Percentiles rank a stretch among this genome's conserved stretches.
Evolutionary conservation across 495 filamentous ascomycete species (phyloP).

Genomic region (Trichoderma parareesei): DNA sequence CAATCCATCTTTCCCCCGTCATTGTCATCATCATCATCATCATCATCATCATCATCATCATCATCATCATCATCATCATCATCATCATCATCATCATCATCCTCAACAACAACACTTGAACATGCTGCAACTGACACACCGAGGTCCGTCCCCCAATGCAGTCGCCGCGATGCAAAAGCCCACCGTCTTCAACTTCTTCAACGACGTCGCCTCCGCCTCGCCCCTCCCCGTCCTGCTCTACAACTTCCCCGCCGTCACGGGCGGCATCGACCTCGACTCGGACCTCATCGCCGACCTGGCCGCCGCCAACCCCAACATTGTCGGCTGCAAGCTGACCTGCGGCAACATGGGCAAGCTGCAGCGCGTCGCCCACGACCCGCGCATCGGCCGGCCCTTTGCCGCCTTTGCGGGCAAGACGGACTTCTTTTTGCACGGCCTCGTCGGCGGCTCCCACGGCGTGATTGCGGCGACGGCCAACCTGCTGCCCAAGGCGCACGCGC

Average conservation of each 20-base stretch:
- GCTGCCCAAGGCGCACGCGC: slow-evolving; percentile 35
- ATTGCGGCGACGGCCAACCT: slow-evolving; percentile 28
- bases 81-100: too few relatives aligned
- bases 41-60: too few relatives aligned
- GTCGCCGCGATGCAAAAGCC: slow-evolving; percentile 6
- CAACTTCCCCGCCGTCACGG: slow-evolving; percentile 12
- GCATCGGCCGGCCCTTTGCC: slow-evolving; percentile 50
- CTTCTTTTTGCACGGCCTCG: slow-evolving; percentile 22
- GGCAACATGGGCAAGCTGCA: slow-evolving; percentile 25
- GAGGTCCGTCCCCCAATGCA: neutral
- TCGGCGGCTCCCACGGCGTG: slow-evolving; percentile 21
- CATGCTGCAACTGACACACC: too few relatives aligned
- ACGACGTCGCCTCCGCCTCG: neutral
- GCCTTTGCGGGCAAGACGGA: slow-evolving; percentile 23
- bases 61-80: too few relatives aligned
- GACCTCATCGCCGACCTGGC: slow-evolving; percentile 56
- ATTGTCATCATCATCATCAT: too few relatives aligned
- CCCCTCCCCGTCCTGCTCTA: slow-evolving; percentile 12
- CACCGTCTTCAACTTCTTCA: slow-evolving; percentile 24
- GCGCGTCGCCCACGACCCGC: slow-evolving; percentile 15
- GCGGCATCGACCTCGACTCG: slow-evolving; percentile 27
- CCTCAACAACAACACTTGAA: neutral
- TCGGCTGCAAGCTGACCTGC: slow-evolving; percentile 30
- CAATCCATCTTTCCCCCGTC: too few relatives aligned
- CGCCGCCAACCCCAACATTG: slow-evolving; percentile 47